These are phyloP conservation scores for Podospora conica DNA, from an alignment of 495 filamentous ascomycete genomes.

Conservation along the genomic window DNA sequence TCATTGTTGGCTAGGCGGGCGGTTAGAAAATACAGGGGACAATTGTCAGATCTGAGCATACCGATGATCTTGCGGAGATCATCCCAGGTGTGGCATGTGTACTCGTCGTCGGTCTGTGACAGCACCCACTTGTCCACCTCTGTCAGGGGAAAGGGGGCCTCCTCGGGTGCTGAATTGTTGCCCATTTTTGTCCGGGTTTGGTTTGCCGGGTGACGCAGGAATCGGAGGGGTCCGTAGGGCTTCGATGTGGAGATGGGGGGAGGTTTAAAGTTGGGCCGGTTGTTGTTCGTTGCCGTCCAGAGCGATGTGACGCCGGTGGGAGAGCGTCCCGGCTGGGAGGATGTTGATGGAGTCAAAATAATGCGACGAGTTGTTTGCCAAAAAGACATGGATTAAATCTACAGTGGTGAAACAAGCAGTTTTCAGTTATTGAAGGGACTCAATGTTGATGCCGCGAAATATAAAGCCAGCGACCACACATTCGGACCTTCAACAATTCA, in stretches of 20 bases:
- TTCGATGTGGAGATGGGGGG: not conserved
- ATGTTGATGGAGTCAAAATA: not conserved
- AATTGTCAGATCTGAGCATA: conserved; percentile 28
- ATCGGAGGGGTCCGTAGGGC: not conserved
- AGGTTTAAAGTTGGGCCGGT: not conserved
- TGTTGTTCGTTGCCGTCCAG: not conserved
- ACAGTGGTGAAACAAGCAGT: not conserved
- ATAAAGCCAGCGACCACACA: not conserved
- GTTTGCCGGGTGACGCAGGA: not conserved
- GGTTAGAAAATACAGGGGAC: conserved; percentile 3
- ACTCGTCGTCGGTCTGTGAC: conserved; percentile 64
- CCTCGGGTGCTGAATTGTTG: conserved; percentile 20
- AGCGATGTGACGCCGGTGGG: conserved; percentile 1
- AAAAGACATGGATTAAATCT: not conserved
- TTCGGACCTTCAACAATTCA: not conserved
- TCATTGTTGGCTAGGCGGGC: conserved; percentile 52
- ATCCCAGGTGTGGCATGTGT: conserved; percentile 60
- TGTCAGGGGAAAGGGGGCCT: conserved; percentile 56
- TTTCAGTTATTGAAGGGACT: not conserved
- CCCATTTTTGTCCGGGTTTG: conserved; percentile 17
- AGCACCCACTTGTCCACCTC: conserved; percentile 60
- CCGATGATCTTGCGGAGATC: conserved; percentile 62
- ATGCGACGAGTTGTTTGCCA: not conserved
- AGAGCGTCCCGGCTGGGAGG: no score
- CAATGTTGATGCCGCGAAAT: not conserved